Evolutionary conservation across 257 asterid species (phyloP).

Genomic region (Pogostemon cablin): DNA sequence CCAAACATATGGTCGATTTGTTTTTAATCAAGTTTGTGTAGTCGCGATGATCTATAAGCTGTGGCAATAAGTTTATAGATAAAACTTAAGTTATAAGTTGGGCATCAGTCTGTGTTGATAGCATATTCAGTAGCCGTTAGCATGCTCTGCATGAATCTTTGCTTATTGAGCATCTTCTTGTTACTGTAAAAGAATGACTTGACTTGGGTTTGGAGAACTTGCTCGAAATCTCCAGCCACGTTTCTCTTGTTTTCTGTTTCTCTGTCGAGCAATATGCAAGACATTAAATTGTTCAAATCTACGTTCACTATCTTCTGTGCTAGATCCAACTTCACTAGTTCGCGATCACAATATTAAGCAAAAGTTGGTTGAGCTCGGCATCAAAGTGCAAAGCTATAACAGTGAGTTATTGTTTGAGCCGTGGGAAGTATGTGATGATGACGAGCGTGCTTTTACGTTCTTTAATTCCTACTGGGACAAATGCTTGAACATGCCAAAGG

Average conservation of each 20-base stretch:
- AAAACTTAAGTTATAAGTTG: no score
- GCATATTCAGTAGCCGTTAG: background rate
- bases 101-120: no score
- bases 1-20: background rate
- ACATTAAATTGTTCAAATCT: conserved; percentile 8
- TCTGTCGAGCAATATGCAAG: background rate
- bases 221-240: background rate
- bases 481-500: conserved; percentile 60
- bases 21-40: background rate
- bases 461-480: conserved; percentile 79
- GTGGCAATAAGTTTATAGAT: background rate
- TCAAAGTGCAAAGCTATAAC: conserved; percentile 70
- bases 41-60: background rate
- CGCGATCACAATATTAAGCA: conserved; percentile 89
- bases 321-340: conserved; percentile 90
- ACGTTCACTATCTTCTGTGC: conserved; percentile 15
- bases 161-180: background rate
- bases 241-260: background rate
- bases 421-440: conserved; percentile 81
- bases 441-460: conserved; percentile 60
- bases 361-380: conserved; percentile 65
- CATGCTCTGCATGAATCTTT: background rate
- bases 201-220: background rate
- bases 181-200: background rate
- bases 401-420: conserved; percentile 82